Evolutionary conservation across 2,329 filamentous ascomycete genomes (phyloP).

Genomic region (Akanthomyces muscarius): DNA sequence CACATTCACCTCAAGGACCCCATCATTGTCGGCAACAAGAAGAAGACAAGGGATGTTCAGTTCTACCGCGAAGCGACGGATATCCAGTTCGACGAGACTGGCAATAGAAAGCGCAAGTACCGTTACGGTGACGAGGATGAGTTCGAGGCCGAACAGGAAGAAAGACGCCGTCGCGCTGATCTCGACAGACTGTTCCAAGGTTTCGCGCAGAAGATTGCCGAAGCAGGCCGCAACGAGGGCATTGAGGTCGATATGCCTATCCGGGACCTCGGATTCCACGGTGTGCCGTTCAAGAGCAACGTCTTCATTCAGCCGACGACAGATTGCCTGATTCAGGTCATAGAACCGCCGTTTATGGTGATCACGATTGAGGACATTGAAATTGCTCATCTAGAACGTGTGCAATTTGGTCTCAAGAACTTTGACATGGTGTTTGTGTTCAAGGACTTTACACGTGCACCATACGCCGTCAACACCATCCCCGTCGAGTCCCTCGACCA

Average conservation of each 20-base stretch:
- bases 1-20: slow-evolving; percentile 97
- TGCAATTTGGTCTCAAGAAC: slow-evolving; percentile 95
- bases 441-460: slow-evolving; percentile 90
- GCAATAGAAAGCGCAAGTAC: slow-evolving; percentile 96
- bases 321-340: slow-evolving; percentile 93
- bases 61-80: slow-evolving; percentile 98
- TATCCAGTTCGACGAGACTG: slow-evolving; percentile 98
- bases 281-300: slow-evolving; percentile 92
- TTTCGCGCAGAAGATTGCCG: slow-evolving; percentile 96
- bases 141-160: slow-evolving; percentile 97
- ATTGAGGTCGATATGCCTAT: slow-evolving; percentile 96
- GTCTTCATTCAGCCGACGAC: slow-evolving; percentile 95
- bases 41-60: slow-evolving; percentile 98
- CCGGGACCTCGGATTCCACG: slow-evolving; percentile 92
- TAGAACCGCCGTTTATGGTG: slow-evolving; percentile 94
- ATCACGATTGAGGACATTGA: slow-evolving; percentile 95
- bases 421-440: slow-evolving; percentile 98
- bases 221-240: slow-evolving; percentile 85
- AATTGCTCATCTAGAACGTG: slow-evolving; percentile 91
- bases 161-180: slow-evolving; percentile 83
- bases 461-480: slow-evolving; percentile 95
- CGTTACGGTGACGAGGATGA: slow-evolving; percentile 97
- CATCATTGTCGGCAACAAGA: slow-evolving; percentile 94
- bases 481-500: slow-evolving; percentile 91
- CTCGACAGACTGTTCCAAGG: slow-evolving; percentile 93